Percentiles rank a stretch among this genome's conserved stretches.
These are phyloP conservation scores for Carex pumila DNA, from an alignment of 176 grass and related monocot genomes.

Conservation along the genomic window DNA sequence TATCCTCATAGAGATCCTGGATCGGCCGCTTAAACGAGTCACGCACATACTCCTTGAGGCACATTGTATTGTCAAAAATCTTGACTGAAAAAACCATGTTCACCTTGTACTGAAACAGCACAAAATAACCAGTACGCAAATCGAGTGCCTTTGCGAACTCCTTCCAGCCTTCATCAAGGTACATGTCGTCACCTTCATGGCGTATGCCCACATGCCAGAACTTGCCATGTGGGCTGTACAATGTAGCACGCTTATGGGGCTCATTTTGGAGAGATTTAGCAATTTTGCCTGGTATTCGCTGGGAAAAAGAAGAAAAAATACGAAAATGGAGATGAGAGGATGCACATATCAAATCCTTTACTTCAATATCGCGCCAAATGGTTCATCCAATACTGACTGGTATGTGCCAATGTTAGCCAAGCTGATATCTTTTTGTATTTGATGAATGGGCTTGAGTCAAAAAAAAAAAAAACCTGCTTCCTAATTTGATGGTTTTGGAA, in stretches of 20 bases:
- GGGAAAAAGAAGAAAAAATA: not conserved
- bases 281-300: not conserved
- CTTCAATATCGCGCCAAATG: not conserved
- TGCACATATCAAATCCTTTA: not conserved
- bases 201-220: not conserved
- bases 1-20: not conserved
- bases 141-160: not conserved
- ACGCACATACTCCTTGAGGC: not conserved
- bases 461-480: not conserved
- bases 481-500: not conserved
- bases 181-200: not conserved
- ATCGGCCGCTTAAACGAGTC: not conserved
- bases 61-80: constrained; percentile 16
- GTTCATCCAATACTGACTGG: not conserved
- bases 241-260: not conserved
- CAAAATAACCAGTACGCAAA: constrained; percentile 9
- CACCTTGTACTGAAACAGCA: constrained; percentile 7
- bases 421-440: not conserved
- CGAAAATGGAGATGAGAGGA: not conserved
- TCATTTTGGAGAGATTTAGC: not conserved
- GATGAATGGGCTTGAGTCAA: not conserved
- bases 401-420: not conserved
- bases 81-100: constrained; percentile 15
- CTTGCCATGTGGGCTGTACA: not conserved
- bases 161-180: not conserved